Percentiles rank a stretch among this genome's conserved stretches.
Evolutionary conservation across 2,329 filamentous ascomycete species (phyloP).

Genomic region (Trichoderma gracile): DNA sequence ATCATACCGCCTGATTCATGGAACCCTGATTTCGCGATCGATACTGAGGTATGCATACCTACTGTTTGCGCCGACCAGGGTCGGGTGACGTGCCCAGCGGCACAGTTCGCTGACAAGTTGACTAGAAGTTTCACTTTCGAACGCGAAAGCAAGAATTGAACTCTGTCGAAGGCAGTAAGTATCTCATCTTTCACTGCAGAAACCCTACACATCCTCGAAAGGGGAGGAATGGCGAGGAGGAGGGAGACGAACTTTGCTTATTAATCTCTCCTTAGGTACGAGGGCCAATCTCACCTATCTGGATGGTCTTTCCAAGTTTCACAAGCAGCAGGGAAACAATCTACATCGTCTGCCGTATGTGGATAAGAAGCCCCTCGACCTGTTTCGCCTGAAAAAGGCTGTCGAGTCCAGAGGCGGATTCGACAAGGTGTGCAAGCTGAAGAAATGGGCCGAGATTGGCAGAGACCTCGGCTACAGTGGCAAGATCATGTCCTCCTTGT

Average conservation of each 20-base stretch:
- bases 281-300: constrained; percentile 95
- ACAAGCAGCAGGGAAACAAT: constrained; percentile 94
- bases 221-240: neutral
- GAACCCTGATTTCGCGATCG: constrained; percentile 94
- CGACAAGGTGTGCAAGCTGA: constrained; percentile 92
- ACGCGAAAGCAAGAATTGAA: constrained; percentile 96
- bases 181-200: constrained; percentile 1
- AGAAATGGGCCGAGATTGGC: constrained; percentile 99
- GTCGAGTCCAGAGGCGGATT: constrained; percentile 94
- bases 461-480: constrained; percentile 95
- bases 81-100: neutral
- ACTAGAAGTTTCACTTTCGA: constrained; percentile 90
- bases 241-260: constrained; percentile 37
- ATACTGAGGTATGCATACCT: constrained; percentile 74
- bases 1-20: constrained; percentile 91
- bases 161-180: constrained; percentile 93
- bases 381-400: constrained; percentile 95
- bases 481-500: constrained; percentile 99
- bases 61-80: neutral
- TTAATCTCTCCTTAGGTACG: constrained; percentile 61
- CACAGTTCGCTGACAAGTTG: constrained; percentile 28
- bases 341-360: constrained; percentile 93
- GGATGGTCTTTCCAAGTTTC: constrained; percentile 91
- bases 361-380: constrained; percentile 92
- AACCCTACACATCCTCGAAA: neutral